Evolutionary conservation across 495 filamentous ascomycete species (phyloP), one percentile per base, ranked within the genome.

Genomic region (Parathielavia hyrcaniae): DNA sequence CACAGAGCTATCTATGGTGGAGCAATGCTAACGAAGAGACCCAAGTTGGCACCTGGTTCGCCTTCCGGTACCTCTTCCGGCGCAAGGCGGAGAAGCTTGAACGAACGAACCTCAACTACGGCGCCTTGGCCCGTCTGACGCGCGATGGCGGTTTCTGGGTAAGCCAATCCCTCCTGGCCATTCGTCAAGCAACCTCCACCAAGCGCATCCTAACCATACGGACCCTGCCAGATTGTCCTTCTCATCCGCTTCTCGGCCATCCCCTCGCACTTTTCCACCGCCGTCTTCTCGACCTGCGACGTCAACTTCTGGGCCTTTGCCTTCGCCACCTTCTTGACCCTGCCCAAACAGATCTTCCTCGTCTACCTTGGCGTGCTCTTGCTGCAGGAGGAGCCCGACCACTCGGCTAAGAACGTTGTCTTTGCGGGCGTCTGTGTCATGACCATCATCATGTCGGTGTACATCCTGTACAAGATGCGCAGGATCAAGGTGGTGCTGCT

Each of bases 331-430:
- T 60, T 67, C 43, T 48, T 71, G 30, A 67, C 69, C 1, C 67
- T 71, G 3, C 69, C 69, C 7, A 71, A 71, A 34, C 69, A 71
- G 23, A 64, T 69, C 53, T 61, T 71, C 50, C 57, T 71, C 46
- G 69, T 71, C 34, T 71, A 71, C 54, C 60, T 71, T 32, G 69
- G 69, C 54, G 67, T 69, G 22, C 62, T 71, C n/a, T 61, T 71
- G 10, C 20, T 63, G 1, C 38, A 62, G 35, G 43, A 58, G 1
- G 53, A 59, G 5, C 60, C 58, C 35, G 59, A 69, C 51, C 54
- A 64, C 58, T 56, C 52, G 34, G 45, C 63, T 52, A 69, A 71
- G 45, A 62, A 58, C 57, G 55, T 71, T 30, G 65, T 69, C 10
- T 64, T 69, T 20, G 61, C 46, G 22, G 44, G 69, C 20, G 65